Base-by-base conservation (phyloP, 2,329 filamentous ascomycete species). In the Cladosporium sp. region DNA sequence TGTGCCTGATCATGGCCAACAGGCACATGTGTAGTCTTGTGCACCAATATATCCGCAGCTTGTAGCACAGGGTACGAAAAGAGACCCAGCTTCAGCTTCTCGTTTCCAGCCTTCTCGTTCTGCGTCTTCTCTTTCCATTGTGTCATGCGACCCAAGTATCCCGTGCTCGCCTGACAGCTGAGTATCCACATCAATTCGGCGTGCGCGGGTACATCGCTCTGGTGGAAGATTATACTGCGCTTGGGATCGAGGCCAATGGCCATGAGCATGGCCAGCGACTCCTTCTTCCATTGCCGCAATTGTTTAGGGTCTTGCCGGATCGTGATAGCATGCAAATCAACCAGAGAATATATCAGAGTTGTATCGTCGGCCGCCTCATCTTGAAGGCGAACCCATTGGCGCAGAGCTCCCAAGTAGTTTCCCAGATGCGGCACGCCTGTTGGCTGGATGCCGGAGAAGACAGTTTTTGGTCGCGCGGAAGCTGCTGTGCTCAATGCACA, bases 391-490 rank as follows among this genome's bases (percentile, higher is more conserved):
- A 89, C 88, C 94, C 94, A 99, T 80, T 91, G 86, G 52, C 85
- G 84, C 58, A 99, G 78, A 15, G 94, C 94, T 25, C 94, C 94
- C 11, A 96, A 82, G 74, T 97, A 99, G 76, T 99, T 99, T 58
- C 94, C 94, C 30, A 99, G 78, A 73, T 99, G 94, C 14, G 94
- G 94, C 22, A 95, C 82, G 37, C 93, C 94, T 0, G 94, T 99
- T 17, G 94, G 94, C 74, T 99, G 94, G 67, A 99, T 99, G 55
- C 92, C 94, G 3, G 94, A 97, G 79, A 99, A 97, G 68, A 97
- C 84, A 60, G 88, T 80, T 58, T 80, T 70, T 25, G 49, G 36
- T 15, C 30, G 49, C 19, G 19, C n/a, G 17, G 45, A 19, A 3
- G 55, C 9, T 22, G 59, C 22, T 11, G 50, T 55, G 58, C 60